Evolutionary conservation across 2,329 filamentous ascomycete genomes (phyloP).

Genomic region (Stemphylium lycopersici): DNA sequence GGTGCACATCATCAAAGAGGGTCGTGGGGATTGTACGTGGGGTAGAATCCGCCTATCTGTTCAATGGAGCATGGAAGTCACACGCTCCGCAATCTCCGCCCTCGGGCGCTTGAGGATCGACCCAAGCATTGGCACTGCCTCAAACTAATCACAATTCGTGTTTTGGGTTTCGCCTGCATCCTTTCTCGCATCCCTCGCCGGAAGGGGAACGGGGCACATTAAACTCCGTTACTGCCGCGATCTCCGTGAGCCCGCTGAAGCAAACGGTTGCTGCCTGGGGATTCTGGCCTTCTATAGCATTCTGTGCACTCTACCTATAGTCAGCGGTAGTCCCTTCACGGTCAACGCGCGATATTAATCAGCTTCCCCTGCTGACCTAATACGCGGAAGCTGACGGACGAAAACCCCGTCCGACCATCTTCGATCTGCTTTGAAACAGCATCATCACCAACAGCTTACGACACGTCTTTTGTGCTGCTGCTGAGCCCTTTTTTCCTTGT

Average conservation of each 20-base stretch:
- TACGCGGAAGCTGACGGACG: slow-evolving; percentile 18
- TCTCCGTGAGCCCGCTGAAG: slow-evolving; percentile 1
- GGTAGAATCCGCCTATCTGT: neutral
- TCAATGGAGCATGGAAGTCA: too few relatives aligned
- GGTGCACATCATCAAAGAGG: neutral
- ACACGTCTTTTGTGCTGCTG: slow-evolving; percentile 5
- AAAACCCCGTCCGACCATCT: slow-evolving; percentile 15
- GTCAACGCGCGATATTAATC: slow-evolving; percentile 15
- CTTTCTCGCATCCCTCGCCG: slow-evolving; percentile 8
- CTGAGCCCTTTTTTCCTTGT: neutral
- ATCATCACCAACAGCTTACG: slow-evolving; percentile 8
- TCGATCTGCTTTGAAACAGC: slow-evolving; percentile 7
- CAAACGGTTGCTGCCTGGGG: slow-evolving; percentile 21
- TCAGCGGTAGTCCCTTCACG: slow-evolving; percentile 15
- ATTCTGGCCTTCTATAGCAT: slow-evolving; percentile 16
- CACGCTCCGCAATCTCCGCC: neutral
- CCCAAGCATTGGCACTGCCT: slow-evolving; percentile 4
- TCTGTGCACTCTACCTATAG: neutral
- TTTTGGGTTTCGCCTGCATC: neutral
- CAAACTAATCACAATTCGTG: neutral
- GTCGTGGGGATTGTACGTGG: neutral
- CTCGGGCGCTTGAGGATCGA: neutral
- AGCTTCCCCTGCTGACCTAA: slow-evolving; percentile 21
- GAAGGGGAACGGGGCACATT: slow-evolving; percentile 7
- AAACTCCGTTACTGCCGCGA: slow-evolving; percentile 1